phyloP scores from a whole-genome alignment of 164 flowering plant species.

The Umbellularia californica region DNA sequence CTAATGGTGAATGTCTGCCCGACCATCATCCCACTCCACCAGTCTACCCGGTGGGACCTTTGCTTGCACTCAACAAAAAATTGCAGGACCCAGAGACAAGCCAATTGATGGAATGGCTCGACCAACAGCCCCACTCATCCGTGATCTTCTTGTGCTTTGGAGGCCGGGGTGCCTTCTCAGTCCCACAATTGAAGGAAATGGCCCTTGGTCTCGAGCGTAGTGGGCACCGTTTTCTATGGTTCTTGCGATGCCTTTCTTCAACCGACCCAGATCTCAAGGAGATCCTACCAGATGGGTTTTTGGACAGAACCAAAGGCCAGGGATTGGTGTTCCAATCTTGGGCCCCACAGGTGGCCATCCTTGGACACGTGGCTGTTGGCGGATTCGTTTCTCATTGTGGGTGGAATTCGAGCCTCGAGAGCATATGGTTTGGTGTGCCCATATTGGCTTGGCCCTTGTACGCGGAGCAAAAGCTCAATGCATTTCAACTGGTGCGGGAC shows the following conservation, averaged over 20 bases:
- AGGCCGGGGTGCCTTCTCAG: slow-evolving; percentile 24
- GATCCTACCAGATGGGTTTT: slow-evolving; percentile 11
- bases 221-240: slow-evolving; percentile 39
- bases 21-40: slow-evolving; percentile 19
- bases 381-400: slow-evolving; percentile 12
- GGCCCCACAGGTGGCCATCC: slow-evolving; percentile 12
- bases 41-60: slow-evolving; percentile 34
- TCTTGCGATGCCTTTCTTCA: slow-evolving; percentile 16
- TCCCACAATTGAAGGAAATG: slow-evolving; percentile 23
- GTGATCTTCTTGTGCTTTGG: slow-evolving; percentile 42
- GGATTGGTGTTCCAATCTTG: slow-evolving; percentile 9
- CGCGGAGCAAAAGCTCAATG: slow-evolving; percentile 11
- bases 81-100: background rate
- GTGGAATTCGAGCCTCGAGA: slow-evolving; percentile 10
- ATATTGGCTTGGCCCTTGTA: slow-evolving; percentile 5
- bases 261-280: background rate
- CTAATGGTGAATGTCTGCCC: slow-evolving; percentile 1
- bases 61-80: slow-evolving; percentile 12
- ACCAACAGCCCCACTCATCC: slow-evolving; percentile 28
- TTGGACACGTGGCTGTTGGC: slow-evolving; percentile 1
- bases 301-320: slow-evolving; percentile 3
- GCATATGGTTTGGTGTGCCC: slow-evolving; percentile 9
- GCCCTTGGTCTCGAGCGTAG: slow-evolving; percentile 34
- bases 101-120: slow-evolving; percentile 26
- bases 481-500: background rate